Evolutionary conservation across 2,329 filamentous ascomycete genomes (phyloP).

Genomic region (Exophiala mesophila): DNA sequence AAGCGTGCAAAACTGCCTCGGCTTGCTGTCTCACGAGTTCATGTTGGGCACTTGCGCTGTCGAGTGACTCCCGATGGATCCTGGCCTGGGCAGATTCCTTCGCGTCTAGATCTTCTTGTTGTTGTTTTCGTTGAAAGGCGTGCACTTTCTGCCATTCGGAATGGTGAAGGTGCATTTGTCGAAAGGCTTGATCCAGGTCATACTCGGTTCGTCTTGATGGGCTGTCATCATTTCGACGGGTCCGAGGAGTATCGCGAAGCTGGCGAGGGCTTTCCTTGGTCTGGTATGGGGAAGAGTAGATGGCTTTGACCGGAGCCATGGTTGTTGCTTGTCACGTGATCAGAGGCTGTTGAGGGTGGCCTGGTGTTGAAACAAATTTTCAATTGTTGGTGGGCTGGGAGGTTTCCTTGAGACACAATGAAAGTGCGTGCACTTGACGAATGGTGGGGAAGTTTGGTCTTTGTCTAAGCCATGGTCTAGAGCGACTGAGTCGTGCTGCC

Average conservation of each 20-base stretch:
- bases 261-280: slow-evolving; percentile 13
- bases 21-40: slow-evolving; percentile 57
- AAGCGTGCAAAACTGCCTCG: slow-evolving; percentile 48
- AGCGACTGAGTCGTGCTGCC: too few species aligned
- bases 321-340: slow-evolving; percentile 5
- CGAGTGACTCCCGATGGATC: slow-evolving; percentile 61
- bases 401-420: too few species aligned
- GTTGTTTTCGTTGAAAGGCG: slow-evolving; percentile 39
- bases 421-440: too few species aligned
- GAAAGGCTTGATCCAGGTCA: slow-evolving; percentile 38
- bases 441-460: too few species aligned
- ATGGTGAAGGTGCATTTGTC: slow-evolving; percentile 39
- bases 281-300: slow-evolving; percentile 15
- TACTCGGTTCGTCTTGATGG: slow-evolving; percentile 24
- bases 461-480: too few species aligned
- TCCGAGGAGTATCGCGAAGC: background rate
- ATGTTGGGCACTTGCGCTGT: slow-evolving; percentile 61
- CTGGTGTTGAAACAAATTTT: too few species aligned
- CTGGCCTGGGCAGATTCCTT: slow-evolving; percentile 59
- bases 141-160: slow-evolving; percentile 41
- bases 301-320: slow-evolving; percentile 11
- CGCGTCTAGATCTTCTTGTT: slow-evolving; percentile 57
- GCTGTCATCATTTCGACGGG: slow-evolving; percentile 19
- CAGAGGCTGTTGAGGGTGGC: too few species aligned
- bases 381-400: too few species aligned